Conservation (phyloP, 83 land plant genomes). For the Diphasiastrum complanatum region DNA sequence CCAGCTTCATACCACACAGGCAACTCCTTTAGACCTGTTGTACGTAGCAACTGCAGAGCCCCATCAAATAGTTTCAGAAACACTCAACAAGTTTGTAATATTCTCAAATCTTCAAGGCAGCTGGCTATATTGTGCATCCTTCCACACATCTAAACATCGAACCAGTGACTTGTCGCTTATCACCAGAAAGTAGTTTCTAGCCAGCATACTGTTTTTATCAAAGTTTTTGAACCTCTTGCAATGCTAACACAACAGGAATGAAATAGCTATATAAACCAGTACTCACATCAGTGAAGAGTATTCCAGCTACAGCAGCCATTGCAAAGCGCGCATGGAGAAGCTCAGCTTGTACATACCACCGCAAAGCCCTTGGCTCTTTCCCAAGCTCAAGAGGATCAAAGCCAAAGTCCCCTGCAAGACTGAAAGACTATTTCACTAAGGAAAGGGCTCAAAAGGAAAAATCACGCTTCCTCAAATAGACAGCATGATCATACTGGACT, state of each 20-base stretch:
- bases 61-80: slow-evolving; percentile 11
- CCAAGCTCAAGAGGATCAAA: slow-evolving; percentile 77
- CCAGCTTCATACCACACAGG: slow-evolving; percentile 87
- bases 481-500: too few species aligned
- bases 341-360: slow-evolving; percentile 83
- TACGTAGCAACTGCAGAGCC: slow-evolving; percentile 52
- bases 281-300: slow-evolving; percentile 67
- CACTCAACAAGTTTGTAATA: too few species aligned
- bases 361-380: slow-evolving; percentile 59
- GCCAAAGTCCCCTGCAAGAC: slow-evolving; percentile 66
- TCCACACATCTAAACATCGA: too few species aligned
- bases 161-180: too few species aligned
- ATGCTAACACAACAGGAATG: too few species aligned
- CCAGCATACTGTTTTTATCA: too few species aligned
- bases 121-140: too few species aligned
- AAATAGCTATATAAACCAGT: neutral
- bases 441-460: too few species aligned
- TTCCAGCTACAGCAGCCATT: slow-evolving; percentile 76
- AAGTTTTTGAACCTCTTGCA: neutral
- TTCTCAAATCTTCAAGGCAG: too few species aligned
- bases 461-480: too few species aligned
- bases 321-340: slow-evolving; percentile 70
- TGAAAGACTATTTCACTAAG: too few species aligned
- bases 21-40: slow-evolving; percentile 47
- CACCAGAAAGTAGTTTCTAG: too few species aligned